Conservation (phyloP, 2,329 filamentous ascomycete species). For the Fusarium sarcochroum region DNA sequence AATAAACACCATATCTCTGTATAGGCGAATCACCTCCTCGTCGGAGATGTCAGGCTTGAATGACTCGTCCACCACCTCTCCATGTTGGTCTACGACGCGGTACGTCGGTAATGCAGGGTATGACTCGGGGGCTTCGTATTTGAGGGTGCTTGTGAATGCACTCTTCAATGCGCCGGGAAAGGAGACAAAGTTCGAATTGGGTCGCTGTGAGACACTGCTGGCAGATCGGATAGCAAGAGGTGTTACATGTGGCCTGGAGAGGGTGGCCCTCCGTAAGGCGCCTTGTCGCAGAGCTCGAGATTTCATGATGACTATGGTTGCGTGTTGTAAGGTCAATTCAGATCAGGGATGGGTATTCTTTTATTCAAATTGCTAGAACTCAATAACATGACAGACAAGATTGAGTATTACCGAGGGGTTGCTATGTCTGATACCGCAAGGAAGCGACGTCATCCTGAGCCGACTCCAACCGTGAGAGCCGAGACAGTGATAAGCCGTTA, state of each 20-base stretch:
- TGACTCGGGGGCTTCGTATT: conserved; percentile 81
- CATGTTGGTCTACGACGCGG: conserved; percentile 91
- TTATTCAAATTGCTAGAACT: conserved; percentile 23
- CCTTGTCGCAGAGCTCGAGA: conserved; percentile 52
- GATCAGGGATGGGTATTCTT: conserved; percentile 11
- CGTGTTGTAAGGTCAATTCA: conserved; percentile 5
- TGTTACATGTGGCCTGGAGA: conserved; percentile 42
- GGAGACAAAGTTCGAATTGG: conserved; percentile 69
- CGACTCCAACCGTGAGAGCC: conserved; percentile 51
- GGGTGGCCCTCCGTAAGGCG: conserved; percentile 47
- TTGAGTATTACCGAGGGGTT: conserved; percentile 44
- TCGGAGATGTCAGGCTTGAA: conserved; percentile 79
- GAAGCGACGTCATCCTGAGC: conserved; percentile 52
- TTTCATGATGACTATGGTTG: conserved; percentile 50
- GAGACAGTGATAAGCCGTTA: conserved; percentile 47
- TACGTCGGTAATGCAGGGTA: conserved; percentile 89
- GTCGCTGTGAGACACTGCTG: conserved; percentile 69
- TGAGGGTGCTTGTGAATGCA: conserved; percentile 85
- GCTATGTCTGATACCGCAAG: conserved; percentile 36
- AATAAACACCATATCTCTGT: conserved; percentile 75
- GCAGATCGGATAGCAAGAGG: conserved; percentile 54
- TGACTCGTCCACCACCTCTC: conserved; percentile 81
- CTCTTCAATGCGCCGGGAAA: conserved; percentile 98
- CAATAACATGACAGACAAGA: conserved; percentile 23
- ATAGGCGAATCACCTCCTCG: conserved; percentile 70